phyloP scores from a whole-genome alignment of 345 rosid species.

The Chamaenerion angustifolium region DNA sequence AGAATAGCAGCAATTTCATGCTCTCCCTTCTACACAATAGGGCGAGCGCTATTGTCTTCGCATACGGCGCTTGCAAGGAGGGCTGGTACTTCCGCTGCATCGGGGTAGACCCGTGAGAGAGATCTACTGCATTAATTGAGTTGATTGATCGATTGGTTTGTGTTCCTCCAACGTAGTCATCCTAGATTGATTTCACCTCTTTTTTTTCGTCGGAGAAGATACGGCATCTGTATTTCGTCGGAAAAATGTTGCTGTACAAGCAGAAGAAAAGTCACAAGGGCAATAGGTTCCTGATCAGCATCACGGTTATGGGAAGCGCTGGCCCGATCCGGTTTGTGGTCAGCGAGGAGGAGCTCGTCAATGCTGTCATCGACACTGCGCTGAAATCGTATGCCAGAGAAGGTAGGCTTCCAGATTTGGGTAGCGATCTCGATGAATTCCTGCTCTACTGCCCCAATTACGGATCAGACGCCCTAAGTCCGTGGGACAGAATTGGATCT shows the following conservation, averaged over 20 bases:
- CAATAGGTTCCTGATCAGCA: conserved; percentile 58
- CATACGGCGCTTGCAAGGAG: conserved; percentile 97
- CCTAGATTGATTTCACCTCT: neutral
- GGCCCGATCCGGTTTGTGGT: conserved; percentile 94
- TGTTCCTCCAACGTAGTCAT: too few relatives aligned
- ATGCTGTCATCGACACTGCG: conserved; percentile 65
- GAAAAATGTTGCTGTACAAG: conserved; percentile 65
- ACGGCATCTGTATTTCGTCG: conserved; percentile 3
- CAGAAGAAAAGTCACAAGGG: conserved; percentile 68
- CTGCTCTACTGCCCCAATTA: conserved; percentile 59
- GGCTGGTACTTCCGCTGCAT: conserved; percentile 99
- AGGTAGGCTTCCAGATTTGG: conserved; percentile 87
- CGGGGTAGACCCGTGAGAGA: conserved; percentile 75
- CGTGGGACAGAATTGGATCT: conserved; percentile 78
- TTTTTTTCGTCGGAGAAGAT: neutral
- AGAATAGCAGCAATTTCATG: conserved; percentile 32
- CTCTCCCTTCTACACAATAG: conserved; percentile 71
- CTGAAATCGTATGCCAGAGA: conserved; percentile 90
- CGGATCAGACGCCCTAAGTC: conserved; percentile 46
- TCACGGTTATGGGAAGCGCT: conserved; percentile 83
- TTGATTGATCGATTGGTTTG: too few relatives aligned
- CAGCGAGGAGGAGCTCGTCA: conserved; percentile 58
- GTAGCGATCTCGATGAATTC: conserved; percentile 67
- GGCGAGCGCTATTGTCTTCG: conserved; percentile 74
- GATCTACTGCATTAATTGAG: neutral